phyloP scores from a whole-genome alignment of 768 basidiomycete genomes.

The Amanita jacksonii region DNA sequence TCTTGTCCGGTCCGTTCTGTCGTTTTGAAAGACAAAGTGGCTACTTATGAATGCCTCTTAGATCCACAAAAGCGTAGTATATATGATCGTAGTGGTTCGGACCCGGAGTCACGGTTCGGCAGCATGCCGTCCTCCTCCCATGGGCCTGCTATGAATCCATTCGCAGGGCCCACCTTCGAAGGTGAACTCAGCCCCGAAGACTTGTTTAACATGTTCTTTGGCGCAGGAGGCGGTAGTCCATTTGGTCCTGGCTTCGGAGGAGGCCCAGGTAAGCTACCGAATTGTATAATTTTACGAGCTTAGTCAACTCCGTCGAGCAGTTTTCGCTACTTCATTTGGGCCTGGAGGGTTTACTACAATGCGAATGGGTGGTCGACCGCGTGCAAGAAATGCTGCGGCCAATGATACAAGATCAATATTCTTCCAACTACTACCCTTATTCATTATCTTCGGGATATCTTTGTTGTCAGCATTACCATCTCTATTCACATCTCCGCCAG shows the following conservation, averaged over 20 bases:
- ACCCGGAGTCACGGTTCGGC: conserved; percentile 77
- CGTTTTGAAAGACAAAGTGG: neutral
- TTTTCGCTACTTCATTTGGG: conserved; percentile 75
- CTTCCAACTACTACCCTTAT: conserved; percentile 74
- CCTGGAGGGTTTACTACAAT: conserved; percentile 75
- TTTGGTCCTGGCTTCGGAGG: conserved; percentile 42
- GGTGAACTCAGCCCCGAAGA: conserved; percentile 93
- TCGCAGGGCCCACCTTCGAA: conserved; percentile 50
- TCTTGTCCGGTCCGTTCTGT: conserved; percentile 58
- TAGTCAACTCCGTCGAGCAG: conserved; percentile 19
- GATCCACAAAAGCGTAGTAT: conserved; percentile 87
- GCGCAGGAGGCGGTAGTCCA: conserved; percentile 59
- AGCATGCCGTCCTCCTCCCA: conserved; percentile 54
- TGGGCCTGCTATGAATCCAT: conserved; percentile 41
- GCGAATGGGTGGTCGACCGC: conserved; percentile 38
- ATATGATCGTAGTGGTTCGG: conserved; percentile 76
- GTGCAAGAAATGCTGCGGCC: conserved; percentile 21
- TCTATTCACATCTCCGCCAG: conserved; percentile 53
- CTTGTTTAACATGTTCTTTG: conserved; percentile 98
- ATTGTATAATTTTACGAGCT: neutral
- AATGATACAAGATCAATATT: conserved; percentile 51
- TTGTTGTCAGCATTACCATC: conserved; percentile 72
- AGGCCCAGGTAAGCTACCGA: conserved; percentile 40
- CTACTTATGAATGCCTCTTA: conserved; percentile 14
- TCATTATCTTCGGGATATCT: conserved; percentile 80